These are phyloP conservation scores for Cystobasidiaceae sp. DNA, from an alignment of 1,284 basidiomycete genomes.

Conservation along the genomic window DNA sequence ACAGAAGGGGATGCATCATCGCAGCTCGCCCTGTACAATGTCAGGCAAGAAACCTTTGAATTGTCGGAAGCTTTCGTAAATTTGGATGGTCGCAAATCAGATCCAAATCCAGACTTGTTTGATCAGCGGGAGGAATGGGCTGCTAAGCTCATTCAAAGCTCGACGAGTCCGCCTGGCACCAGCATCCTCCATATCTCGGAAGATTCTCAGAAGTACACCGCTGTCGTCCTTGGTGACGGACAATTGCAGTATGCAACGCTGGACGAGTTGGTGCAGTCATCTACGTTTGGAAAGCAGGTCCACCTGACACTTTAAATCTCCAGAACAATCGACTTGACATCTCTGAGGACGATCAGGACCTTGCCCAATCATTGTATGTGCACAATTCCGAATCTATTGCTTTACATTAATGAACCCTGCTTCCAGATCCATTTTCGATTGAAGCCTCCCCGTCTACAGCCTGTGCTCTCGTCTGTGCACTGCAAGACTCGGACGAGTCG, in stretches of 20 bases:
- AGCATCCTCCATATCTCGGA: too few relatives aligned
- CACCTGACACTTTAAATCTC: too few relatives aligned
- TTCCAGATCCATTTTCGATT: background rate
- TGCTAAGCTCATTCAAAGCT: too few relatives aligned
- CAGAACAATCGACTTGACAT: too few relatives aligned
- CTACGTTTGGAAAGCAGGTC: too few relatives aligned
- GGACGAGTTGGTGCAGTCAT: too few relatives aligned
- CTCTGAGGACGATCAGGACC: background rate
- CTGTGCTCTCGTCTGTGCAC: background rate
- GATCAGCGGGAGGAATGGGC: background rate
- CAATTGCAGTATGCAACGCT: too few relatives aligned
- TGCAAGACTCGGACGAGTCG: background rate
- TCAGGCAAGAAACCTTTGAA: background rate
- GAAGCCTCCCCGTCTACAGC: background rate
- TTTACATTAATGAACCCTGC: background rate
- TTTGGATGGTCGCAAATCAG: constrained; percentile 17
- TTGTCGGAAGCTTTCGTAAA: constrained; percentile 8
- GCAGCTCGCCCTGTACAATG: background rate
- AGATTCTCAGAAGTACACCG: too few relatives aligned
- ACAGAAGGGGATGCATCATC: background rate
- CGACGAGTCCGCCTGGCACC: too few relatives aligned
- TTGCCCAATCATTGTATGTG: background rate
- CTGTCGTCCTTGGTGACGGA: too few relatives aligned
- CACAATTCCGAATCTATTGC: background rate
- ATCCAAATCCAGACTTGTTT: background rate